Evolutionary conservation across 306 rosid genomes (phyloP).

Genomic region (Prosopis cineraria): DNA sequence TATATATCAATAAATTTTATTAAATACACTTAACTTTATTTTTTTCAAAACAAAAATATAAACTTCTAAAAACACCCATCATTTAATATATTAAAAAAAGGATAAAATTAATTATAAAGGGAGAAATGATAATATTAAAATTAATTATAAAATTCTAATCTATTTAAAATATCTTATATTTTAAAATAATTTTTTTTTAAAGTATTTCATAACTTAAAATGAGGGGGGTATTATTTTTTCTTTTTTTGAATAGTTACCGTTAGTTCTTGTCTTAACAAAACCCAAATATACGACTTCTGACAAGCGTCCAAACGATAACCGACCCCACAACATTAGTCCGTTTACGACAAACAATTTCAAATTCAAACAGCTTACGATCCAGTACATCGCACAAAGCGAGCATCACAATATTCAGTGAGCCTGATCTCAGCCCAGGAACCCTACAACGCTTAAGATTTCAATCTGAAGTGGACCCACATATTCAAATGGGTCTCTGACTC

Average conservation of each 20-base stretch:
- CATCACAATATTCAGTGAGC: background rate
- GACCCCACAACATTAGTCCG: constrained; percentile 1
- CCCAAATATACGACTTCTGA: background rate
- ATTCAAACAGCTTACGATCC: background rate
- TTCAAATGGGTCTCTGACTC: background rate
- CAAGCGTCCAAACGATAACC: background rate
- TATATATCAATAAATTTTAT: too few species aligned
- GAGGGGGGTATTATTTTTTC: too few species aligned
- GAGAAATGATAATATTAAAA: too few species aligned
- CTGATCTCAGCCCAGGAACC: background rate
- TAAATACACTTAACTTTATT: too few species aligned
- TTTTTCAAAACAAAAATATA: too few species aligned
- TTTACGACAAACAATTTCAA: constrained; percentile 5
- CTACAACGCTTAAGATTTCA: background rate
- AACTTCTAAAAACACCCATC: too few species aligned
- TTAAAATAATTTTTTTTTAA: too few species aligned
- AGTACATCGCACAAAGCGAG: background rate
- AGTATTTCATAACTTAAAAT: too few species aligned
- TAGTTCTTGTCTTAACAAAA: background rate
- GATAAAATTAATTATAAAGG: too few species aligned
- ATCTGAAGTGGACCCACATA: background rate
- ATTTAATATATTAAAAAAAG: too few species aligned
- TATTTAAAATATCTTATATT: too few species aligned
- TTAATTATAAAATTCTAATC: too few species aligned
- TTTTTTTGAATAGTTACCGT: background rate